Base-by-base conservation (phyloP, 768 basidiomycete species). In the Arthromyces matolae region DNA sequence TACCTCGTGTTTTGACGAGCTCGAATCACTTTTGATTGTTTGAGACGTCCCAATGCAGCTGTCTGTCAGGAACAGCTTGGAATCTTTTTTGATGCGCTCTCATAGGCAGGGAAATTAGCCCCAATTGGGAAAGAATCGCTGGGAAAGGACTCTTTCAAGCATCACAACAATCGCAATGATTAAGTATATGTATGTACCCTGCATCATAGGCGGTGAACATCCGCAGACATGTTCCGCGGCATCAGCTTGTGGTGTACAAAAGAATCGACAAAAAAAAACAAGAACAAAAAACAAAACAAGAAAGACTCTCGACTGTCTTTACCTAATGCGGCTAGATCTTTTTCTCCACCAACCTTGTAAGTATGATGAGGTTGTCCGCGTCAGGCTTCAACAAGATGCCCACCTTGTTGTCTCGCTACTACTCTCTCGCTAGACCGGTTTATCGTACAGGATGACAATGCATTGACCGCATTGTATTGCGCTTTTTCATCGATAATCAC, bases 1-100 rank as follows among this genome's bases (percentile, higher is more conserved):
- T 43, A 59, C 58, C 63, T 63, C 62, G 63, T 64, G 60, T 51
- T 53, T 60, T 56, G 58, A 59, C 46, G 57, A 64, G 60, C 63
- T 54, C 55, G 52, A 54, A 51, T 55, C 58, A 55, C 32, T 38
- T 49, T 45, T 52, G 55, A 54, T 54, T 36, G 47, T 51, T 53
- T 57, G 46, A 56, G 51, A 41, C 31, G 28, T 48, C 42, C 29
- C 37, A 47, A 53, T 50, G 14, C 46, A 48, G 41, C 33, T 27
- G n/a, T 25, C 46, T 55, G 36, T 45, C 50, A 42, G 34, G 47
- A 31, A 48, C 45, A 47, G 33, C 41, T 22, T 39, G 38, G 38
- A 42, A 51, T 46, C 49, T 40, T 55, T 44, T 41, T 47, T 58
- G 57, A 58, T 58, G 57, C 57, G 57, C 52, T 51, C 47, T 50